Conservation (phyloP, 2,329 filamentous ascomycete species). For the Penicillium sp. region DNA sequence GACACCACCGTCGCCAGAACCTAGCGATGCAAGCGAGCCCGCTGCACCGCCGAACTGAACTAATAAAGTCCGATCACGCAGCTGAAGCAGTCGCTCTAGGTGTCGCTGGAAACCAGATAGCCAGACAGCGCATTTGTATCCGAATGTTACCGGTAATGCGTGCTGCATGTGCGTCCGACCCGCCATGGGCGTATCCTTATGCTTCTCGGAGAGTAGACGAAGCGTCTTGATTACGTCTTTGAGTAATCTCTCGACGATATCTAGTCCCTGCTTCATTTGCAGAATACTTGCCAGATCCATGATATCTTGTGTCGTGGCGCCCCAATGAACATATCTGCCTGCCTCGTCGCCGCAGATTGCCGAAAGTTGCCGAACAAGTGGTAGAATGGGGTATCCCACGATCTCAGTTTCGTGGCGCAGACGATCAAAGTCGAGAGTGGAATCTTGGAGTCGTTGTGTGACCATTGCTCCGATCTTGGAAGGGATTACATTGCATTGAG, state of each 20-base stretch:
- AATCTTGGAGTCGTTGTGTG: conserved; percentile 38
- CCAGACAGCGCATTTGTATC: conserved; percentile 63
- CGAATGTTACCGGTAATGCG: conserved; percentile 61
- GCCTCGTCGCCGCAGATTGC: conserved; percentile 36
- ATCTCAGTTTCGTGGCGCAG: conserved; percentile 54
- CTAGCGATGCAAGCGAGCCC: conserved; percentile 59
- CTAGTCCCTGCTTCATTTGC: conserved; percentile 57
- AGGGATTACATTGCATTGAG: conserved; percentile 53
- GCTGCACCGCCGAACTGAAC: conserved; percentile 63
- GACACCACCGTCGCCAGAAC: conserved; percentile 52
- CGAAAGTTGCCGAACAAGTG: conserved; percentile 55
- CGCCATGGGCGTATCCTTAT: conserved; percentile 61
- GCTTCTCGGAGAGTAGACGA: conserved; percentile 46
- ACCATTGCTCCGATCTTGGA: conserved; percentile 39
- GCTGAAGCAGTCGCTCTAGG: conserved; percentile 51
- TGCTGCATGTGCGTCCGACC: conserved; percentile 63
- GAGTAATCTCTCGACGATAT: conserved; percentile 53
- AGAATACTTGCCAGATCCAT: conserved; percentile 61
- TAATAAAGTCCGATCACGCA: conserved; percentile 52
- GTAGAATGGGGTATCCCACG: conserved; percentile 60
- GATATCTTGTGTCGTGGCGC: conserved; percentile 64
- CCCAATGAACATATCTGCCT: conserved; percentile 61
- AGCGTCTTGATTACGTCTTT: conserved; percentile 50
- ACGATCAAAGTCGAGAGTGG: conserved; percentile 49
- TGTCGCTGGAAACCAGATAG: conserved; percentile 57